phyloP scores from a whole-genome alignment of 257 asterid species.

The Linaria vulgaris region DNA sequence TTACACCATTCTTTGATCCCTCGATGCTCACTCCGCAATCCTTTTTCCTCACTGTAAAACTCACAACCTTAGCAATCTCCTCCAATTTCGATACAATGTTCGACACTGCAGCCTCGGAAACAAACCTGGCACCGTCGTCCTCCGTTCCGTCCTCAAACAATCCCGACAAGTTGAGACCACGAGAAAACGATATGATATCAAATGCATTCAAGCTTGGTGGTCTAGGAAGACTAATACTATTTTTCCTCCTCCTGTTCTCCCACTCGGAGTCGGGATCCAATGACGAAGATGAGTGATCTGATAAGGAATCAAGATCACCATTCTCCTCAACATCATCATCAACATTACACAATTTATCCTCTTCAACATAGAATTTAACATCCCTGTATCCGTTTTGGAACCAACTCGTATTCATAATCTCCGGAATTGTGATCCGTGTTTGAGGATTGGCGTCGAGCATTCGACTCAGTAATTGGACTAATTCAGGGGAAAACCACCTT shows the following conservation, averaged over 20 bases:
- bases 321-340: constrained; percentile 3
- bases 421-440: constrained; percentile 8
- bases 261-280: constrained; percentile 12
- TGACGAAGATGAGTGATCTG: neutral
- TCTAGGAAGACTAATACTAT: neutral
- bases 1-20: constrained; percentile 15
- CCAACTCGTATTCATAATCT: constrained; percentile 15
- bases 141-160: constrained; percentile 16
- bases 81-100: constrained; percentile 5
- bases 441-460: constrained; percentile 14
- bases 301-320: neutral
- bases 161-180: constrained; percentile 18
- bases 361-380: constrained; percentile 9
- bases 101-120: neutral
- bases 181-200: constrained; percentile 17
- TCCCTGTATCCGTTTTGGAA: constrained; percentile 5
- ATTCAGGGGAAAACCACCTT: constrained; percentile 19
- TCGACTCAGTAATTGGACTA: neutral
- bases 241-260: constrained; percentile 10
- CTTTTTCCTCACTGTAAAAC: constrained; percentile 20
- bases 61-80: constrained; percentile 17
- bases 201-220: constrained; percentile 19
- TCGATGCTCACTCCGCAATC: constrained; percentile 15
- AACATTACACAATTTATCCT: constrained; percentile 17
- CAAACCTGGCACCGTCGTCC: constrained; percentile 12